Base-by-base conservation (phyloP, 164 flowering plant genomes). In the Protea cynaroides region DNA sequence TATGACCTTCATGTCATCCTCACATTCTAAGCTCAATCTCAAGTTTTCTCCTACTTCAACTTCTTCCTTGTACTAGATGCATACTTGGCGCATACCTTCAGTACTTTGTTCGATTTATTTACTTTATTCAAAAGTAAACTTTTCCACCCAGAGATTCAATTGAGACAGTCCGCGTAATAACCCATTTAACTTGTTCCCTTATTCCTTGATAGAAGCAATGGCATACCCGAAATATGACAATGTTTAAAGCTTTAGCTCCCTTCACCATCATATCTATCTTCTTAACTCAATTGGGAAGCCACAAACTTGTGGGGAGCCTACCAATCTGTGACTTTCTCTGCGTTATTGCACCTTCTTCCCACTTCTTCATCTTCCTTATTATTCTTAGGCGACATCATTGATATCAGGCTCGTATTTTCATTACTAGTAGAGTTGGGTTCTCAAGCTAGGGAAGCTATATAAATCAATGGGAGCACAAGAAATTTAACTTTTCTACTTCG, bases 221-320 rank as follows among this genome's bases (percentile, higher is more conserved):
- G 82, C 83, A 81, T 62, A 38, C 80, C 88, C 10, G 83, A 69
- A 65, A 58, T 56, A 58, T 71, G 25, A 63, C 69, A 60, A 19
- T 13, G 61, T 24, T 57, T 80, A 59, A 77, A 77, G 74, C 81
- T 62, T 51, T 75, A 59, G 49, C 36, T 62, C 46, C 76, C 78
- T 46, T 62, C 78, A 37, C 52, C 67, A 38, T 60, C 80, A 66
- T 51, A 71, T 59, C 75, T 65, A 29, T 82, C 82, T 64, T 78
- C 90, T n/a, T 91, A 94, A 61, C 98, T 89, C 81, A 89, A 56
- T 67, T 92, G 98, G 17, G 98, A 88, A 13, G 98, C 98, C 22
- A 90, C 97, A 75, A 93, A 86, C 84, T 81, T 88, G 73, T 93
- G 97, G 11, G 90, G 83, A 8, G 81, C 88, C 64, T 96, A 86